Evolutionary conservation across 1,284 basidiomycete genomes (phyloP).

Genomic region (Heterobasidion irregulare): DNA sequence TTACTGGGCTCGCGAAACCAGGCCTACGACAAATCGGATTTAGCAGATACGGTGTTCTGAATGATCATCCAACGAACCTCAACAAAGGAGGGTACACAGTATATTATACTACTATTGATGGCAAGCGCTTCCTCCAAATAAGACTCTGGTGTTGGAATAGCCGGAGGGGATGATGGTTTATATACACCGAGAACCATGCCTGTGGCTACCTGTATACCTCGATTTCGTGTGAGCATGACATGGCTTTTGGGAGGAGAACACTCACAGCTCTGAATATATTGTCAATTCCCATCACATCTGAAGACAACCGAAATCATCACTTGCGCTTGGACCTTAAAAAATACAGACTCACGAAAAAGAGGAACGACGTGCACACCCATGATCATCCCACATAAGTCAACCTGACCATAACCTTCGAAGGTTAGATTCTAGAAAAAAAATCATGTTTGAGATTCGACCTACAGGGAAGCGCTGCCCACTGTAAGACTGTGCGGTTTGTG

Average conservation of each 20-base stretch:
- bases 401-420: conserved; percentile 14
- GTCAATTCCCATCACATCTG: conserved; percentile 15
- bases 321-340: not conserved
- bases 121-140: conserved; percentile 14
- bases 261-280: conserved; percentile 12
- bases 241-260: not conserved
- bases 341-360: conserved; percentile 9
- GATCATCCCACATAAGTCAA: conserved; percentile 11
- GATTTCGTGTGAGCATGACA: not conserved
- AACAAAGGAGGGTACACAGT: conserved; percentile 20
- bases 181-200: conserved; percentile 19
- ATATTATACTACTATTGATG: conserved; percentile 14
- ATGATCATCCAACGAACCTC: conserved; percentile 14
- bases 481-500: conserved; percentile 12
- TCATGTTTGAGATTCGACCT: not conserved
- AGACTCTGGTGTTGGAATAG: conserved; percentile 17
- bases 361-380: conserved; percentile 14
- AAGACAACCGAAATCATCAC: not conserved
- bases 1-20: conserved; percentile 12
- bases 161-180: conserved; percentile 14
- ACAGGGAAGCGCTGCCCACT: conserved; percentile 9
- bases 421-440: not conserved
- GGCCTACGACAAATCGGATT: conserved; percentile 2
- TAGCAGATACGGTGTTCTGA: not conserved
- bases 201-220: conserved; percentile 13